Evolutionary conservation across 257 asterid genomes (phyloP).

Genomic region (Salvia rosmarinus): DNA sequence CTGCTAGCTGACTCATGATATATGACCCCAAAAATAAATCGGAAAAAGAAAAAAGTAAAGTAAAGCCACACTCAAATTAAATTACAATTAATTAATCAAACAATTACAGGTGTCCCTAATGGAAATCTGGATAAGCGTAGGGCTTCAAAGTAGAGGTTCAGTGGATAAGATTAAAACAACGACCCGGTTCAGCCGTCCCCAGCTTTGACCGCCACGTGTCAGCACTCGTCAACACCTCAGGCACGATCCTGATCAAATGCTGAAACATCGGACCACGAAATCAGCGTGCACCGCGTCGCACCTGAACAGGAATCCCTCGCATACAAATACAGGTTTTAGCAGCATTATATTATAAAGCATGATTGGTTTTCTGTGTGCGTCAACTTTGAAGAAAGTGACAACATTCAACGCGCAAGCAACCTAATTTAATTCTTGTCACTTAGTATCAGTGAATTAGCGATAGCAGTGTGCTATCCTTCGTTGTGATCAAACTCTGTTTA

Average conservation of each 20-base stretch:
- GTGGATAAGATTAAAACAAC: slow-evolving; percentile 45
- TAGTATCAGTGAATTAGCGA: neutral
- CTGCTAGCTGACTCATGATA: too few relatives aligned
- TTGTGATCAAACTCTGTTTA: neutral
- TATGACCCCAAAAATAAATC: neutral
- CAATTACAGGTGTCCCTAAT: slow-evolving; percentile 37
- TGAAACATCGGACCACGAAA: slow-evolving; percentile 15
- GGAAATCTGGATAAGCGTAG: slow-evolving; percentile 42
- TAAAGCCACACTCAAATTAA: neutral
- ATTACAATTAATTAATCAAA: neutral
- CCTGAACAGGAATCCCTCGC: slow-evolving; percentile 24
- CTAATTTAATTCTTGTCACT: slow-evolving; percentile 12
- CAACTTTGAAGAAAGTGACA: slow-evolving; percentile 40
- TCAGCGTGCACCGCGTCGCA: slow-evolving; percentile 25
- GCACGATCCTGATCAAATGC: slow-evolving; percentile 11
- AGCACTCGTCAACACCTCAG: neutral
- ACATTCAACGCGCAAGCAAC: slow-evolving; percentile 25
- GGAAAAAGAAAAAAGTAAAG: neutral
- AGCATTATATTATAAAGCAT: slow-evolving; percentile 16
- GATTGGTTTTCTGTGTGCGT: slow-evolving; percentile 39
- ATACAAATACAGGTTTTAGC: neutral
- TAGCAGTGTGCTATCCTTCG: neutral
- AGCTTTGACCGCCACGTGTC: slow-evolving; percentile 41
- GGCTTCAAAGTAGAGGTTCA: slow-evolving; percentile 32
- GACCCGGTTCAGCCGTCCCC: slow-evolving; percentile 43